Base-by-base conservation (phyloP, 306 rosid species). In the Lathyrus oleraceus region DNA sequence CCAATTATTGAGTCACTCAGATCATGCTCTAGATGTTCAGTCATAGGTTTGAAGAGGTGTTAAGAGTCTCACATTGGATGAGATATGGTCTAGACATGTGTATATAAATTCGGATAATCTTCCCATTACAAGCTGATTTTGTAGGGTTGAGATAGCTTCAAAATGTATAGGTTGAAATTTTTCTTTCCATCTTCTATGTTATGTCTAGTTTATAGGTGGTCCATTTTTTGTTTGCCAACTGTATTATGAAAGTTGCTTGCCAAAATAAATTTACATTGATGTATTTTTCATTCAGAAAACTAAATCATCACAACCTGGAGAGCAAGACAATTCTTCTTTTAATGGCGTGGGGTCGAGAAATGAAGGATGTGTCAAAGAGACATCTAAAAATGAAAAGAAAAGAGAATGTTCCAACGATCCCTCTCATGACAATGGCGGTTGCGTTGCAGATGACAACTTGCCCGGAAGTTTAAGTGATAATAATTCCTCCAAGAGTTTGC, bases 241-340 rank as follows among this genome's bases (percentile, higher is more conserved):
- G 35, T 43, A 40, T 27, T 57, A 20, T 40, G 70, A 78, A 59
- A 16, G 72, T 51, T 72, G 71, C 30, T 64, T 45, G 25, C 32
- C 69, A 30, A 59, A 21, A 54, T 51, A 28, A 3, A 47, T 65
- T 28, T 53, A 43, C 20, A 44, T 16, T 59, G 42, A 14, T 36
- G 32, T 67, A 21, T 38, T 44, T 44, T 73, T 56, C 21, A 30
- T 79, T 73, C 81, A 92, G 98, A 82, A 77, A 71, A 32, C 39
- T 45, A 78, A 81, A 38, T 73, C 80, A 49, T 53, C 69, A 58
- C 71, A 69, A 65, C 63, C 38, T 27, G 73, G 23, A 38, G 78
- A 36, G 60, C 27, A 23, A 72, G 19, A 44, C 62, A 42, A 28
- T 64, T 10, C 2, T 48, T 65, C 78, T 65, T 62, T 23, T 30